phyloP scores from a whole-genome alignment of 2,329 filamentous ascomycete species.

The Lachnellula arida region DNA sequence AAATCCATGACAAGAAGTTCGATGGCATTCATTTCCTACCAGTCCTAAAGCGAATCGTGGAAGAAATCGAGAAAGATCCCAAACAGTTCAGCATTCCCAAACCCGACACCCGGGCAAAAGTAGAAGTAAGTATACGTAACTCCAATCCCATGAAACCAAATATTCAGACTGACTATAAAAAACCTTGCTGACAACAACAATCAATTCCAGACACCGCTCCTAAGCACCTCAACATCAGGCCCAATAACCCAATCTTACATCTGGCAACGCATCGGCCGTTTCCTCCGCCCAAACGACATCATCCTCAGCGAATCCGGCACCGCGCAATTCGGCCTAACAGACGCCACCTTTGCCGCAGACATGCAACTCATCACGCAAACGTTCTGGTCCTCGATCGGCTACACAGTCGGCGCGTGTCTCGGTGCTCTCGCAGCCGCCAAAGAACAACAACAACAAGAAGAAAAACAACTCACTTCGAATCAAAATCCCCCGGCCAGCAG shows the following conservation, averaged over 20 bases:
- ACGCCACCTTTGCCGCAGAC: conserved; percentile 45
- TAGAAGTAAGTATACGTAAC: conserved; percentile 10
- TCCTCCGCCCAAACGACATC: conserved; percentile 49
- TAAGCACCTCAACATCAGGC: conserved; percentile 24
- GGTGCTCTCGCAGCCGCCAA: conserved; percentile 51
- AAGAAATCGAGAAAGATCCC: conserved; percentile 19
- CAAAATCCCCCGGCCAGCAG: conserved; percentile 21
- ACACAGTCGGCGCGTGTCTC: conserved; percentile 53
- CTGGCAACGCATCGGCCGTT: conserved; percentile 42
- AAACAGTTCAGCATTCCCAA: conserved; percentile 11
- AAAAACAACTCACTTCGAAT: neutral
- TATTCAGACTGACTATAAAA: too few species aligned
- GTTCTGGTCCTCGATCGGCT: conserved; percentile 57
- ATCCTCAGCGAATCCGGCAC: conserved; percentile 56
- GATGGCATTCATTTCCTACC: conserved; percentile 57
- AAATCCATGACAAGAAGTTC: conserved; percentile 20
- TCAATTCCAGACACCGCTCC: conserved; percentile 9
- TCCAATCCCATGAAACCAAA: too few species aligned
- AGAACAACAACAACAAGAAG: conserved; percentile 31
- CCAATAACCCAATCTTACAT: conserved; percentile 45
- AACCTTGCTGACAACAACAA: neutral
- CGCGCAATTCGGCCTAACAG: conserved; percentile 48
- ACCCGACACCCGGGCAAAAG: conserved; percentile 4
- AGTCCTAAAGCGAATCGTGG: conserved; percentile 64
- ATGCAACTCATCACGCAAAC: conserved; percentile 45